Conservation (phyloP, 2,329 filamentous ascomycete genomes). For the Neofusicoccum sp. region DNA sequence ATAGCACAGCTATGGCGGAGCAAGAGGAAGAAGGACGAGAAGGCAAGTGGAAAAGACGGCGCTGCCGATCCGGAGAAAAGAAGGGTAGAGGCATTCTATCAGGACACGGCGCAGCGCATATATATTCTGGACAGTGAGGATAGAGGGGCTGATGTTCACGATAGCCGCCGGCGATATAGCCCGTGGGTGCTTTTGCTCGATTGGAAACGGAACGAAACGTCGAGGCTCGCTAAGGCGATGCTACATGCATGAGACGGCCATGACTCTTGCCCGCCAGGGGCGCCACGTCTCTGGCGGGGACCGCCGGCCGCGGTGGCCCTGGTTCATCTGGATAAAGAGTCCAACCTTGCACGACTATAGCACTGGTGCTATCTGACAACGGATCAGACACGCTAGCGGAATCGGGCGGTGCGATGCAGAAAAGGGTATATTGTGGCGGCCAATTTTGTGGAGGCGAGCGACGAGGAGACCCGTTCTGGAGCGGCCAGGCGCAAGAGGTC, state of each 20-base stretch:
- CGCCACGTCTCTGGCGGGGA: neutral
- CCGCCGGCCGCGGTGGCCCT: neutral
- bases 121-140: slow-evolving; percentile 26
- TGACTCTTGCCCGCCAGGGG: neutral
- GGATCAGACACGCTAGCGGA: slow-evolving; percentile 16
- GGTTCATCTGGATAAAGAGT: slow-evolving; percentile 5
- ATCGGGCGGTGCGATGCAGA: neutral
- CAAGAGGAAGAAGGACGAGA: neutral
- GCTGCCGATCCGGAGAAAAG: neutral
- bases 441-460: neutral
- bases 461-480: neutral
- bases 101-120: slow-evolving; percentile 21
- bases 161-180: slow-evolving; percentile 6
- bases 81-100: too few species aligned
- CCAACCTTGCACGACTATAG: slow-evolving; percentile 18
- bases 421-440: neutral
- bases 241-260: neutral
- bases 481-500: neutral
- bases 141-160: slow-evolving; percentile 18
- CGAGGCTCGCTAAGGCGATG: slow-evolving; percentile 19
- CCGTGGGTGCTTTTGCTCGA: slow-evolving; percentile 21
- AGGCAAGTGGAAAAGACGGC: neutral
- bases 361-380: slow-evolving; percentile 22
- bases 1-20: slow-evolving; percentile 43
- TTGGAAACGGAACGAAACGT: slow-evolving; percentile 29